Evolutionary conservation across 208 protist genomes (phyloP).

Genomic region (Crithidia expoeki): DNA sequence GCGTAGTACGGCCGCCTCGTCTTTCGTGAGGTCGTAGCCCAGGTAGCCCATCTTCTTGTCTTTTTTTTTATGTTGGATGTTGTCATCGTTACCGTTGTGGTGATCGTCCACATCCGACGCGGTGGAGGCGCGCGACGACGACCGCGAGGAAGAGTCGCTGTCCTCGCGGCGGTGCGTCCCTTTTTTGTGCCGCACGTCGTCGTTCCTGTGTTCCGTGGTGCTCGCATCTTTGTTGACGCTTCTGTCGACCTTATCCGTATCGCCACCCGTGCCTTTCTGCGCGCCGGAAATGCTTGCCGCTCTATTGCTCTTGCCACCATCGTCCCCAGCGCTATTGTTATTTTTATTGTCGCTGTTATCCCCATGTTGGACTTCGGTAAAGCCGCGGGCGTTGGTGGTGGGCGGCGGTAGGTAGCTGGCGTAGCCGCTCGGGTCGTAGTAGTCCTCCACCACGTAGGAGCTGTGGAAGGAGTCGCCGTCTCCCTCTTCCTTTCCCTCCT

Average conservation of each 20-base stretch:
- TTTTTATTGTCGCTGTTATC: conserved; percentile 19
- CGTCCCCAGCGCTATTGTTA: conserved; percentile 5
- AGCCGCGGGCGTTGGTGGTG: background rate
- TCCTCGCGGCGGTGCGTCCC: conserved; percentile 1
- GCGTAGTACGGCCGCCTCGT: conserved; percentile 71
- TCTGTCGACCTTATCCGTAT: conserved; percentile 2
- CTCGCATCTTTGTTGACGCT: background rate
- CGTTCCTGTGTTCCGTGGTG: conserved; percentile 11
- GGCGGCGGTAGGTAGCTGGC: background rate
- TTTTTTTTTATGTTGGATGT: conserved; percentile 19
- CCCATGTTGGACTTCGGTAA: background rate
- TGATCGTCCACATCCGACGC: conserved; percentile 4
- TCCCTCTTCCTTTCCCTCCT: conserved; percentile 32
- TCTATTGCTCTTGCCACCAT: conserved; percentile 1
- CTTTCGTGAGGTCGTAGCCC: conserved; percentile 77
- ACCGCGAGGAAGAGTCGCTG: background rate
- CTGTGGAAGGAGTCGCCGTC: conserved; percentile 15
- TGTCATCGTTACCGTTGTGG: conserved; percentile 15
- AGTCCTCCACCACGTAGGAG: conserved; percentile 25
- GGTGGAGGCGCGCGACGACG: background rate
- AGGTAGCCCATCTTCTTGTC: conserved; percentile 83
- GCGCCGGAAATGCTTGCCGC: background rate
- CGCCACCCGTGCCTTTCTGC: conserved; percentile 2
- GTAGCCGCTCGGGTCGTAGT: conserved; percentile 19
- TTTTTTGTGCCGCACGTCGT: background rate